phyloP scores from a whole-genome alignment of 495 filamentous ascomycete species.

The Penicillium egyptiacum region DNA sequence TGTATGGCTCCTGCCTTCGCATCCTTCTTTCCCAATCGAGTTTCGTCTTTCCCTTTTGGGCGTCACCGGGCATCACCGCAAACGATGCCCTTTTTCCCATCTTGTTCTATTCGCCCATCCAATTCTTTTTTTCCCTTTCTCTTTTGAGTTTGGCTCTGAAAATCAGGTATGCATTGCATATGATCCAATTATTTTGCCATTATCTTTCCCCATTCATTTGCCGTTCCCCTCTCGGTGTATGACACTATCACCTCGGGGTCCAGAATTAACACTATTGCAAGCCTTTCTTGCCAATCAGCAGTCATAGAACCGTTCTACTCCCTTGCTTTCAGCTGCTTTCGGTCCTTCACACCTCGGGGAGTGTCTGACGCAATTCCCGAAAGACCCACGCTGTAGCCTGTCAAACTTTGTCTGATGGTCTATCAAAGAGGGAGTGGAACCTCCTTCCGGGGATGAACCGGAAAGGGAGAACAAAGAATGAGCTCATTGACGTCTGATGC shows the following conservation, averaged over 20 bases:
- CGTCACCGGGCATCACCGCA: slow-evolving; percentile 8
- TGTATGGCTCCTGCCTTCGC: neutral
- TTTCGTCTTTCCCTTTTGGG: slow-evolving; percentile 1
- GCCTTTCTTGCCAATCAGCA: slow-evolving; percentile 7
- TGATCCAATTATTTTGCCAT: slow-evolving; percentile 3
- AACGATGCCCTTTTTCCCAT: neutral
- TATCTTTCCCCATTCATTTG: neutral
- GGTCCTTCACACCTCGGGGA: neutral
- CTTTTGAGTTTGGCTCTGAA: slow-evolving; percentile 5
- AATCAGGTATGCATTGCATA: slow-evolving; percentile 6
- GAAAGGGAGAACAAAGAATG: slow-evolving; percentile 1
- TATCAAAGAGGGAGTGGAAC: neutral
- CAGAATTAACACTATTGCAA: slow-evolving; percentile 5
- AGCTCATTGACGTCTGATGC: slow-evolving; percentile 1
- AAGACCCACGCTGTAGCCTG: neutral
- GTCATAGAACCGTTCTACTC: neutral
- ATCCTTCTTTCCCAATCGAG: slow-evolving; percentile 1
- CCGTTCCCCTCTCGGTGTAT: neutral
- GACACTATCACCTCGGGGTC: slow-evolving; percentile 9
- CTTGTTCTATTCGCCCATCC: neutral
- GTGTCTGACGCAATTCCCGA: neutral
- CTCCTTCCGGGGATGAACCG: neutral
- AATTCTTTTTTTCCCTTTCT: neutral
- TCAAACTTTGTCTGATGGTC: slow-evolving; percentile 1
- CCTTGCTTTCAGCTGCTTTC: slow-evolving; percentile 9